Evolutionary conservation across 495 filamentous ascomycete genomes (phyloP), one percentile per base, ranked within the genome.

Genomic region (Penicillium verhagenii): DNA sequence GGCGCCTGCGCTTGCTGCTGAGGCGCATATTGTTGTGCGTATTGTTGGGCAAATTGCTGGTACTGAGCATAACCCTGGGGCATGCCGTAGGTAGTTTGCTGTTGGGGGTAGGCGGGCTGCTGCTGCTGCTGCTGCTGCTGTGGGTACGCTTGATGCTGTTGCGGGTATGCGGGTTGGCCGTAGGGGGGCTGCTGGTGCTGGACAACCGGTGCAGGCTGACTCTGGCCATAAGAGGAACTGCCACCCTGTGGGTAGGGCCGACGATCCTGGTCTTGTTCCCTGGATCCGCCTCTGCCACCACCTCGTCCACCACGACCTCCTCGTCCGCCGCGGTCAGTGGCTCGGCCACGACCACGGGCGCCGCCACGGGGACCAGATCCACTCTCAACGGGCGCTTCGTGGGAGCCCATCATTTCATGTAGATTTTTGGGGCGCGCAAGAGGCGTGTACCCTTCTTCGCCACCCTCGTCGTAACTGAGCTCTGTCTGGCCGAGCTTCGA

Each of bases 351-450:
- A 47, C 72, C 76, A 56, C 64, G n/a, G n/a, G n/a, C 59, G 29
- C 74, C 69, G 56, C 72, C 72, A 53, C 72, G 64, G 67, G 72
- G 61, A 53, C 61, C 60, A 58, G 69, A 48, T 29, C 57, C 55
- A 29, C 57, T 64, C 59, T 82, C 84, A 45, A 82, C 77, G 16
- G 79, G 80, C 2, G 76, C 60, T 42, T 79, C 72, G 21, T 71
- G 68, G 4, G 58, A 42, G 20, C 63, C 69, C 73, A 81, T 80
- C 64, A 82, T 77, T 57, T 80, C 79, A 31, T 82, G 78, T 3
- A 80, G 67, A 47, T 83, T 81, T 40, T 75, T 76, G 1, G 88
- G 89, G 23, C 89, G 77, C 28, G 83, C 63, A 33, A 92, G 74
- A 26, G 87, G 87, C 50, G 81, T 85, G 70, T 91, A 92, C 6